Conservation (phyloP, 768 basidiomycete genomes). For the Amanita pallidorosea region DNA sequence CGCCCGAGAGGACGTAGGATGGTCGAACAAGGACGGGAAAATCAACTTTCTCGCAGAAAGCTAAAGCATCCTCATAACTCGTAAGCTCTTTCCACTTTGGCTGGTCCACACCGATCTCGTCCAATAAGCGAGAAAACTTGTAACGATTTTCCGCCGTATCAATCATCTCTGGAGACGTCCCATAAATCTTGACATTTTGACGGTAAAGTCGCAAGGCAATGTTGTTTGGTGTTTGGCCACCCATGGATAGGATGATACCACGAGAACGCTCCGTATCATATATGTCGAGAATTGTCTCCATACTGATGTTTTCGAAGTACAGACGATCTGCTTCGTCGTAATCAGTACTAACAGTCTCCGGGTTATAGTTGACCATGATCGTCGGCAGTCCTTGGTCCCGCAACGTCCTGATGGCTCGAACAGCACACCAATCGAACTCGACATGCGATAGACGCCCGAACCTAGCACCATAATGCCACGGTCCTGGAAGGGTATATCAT, state of each 20-base stretch:
- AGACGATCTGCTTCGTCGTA: constrained; percentile 98
- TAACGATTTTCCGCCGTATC: constrained; percentile 98
- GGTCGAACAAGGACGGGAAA: constrained; percentile 96
- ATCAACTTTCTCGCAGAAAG: constrained; percentile 88
- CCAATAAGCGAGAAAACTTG: constrained; percentile 97
- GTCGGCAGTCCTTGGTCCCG: constrained; percentile 92
- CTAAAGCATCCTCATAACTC: constrained; percentile 75
- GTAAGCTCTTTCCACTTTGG: constrained; percentile 96
- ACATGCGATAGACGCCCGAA: constrained; percentile 97
- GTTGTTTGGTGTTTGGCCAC: constrained; percentile 98
- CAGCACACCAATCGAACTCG: constrained; percentile 99
- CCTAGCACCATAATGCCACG: constrained; percentile 95
- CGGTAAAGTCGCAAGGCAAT: constrained; percentile 93
- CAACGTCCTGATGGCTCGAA: constrained; percentile 90
- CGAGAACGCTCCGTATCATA: constrained; percentile 85
- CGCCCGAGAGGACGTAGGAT: constrained; percentile 98
- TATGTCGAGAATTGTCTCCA: constrained; percentile 95
- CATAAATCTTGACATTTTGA: constrained; percentile 97
- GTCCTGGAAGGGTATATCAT: constrained; percentile 84
- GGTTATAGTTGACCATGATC: constrained; percentile 99
- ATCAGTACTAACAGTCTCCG: constrained; percentile 99
- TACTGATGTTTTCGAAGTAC: constrained; percentile 97
- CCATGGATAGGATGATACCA: constrained; percentile 96
- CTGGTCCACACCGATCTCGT: constrained; percentile 98
- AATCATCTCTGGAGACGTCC: constrained; percentile 99